Evolutionary conservation across 768 basidiomycete species (phyloP), one percentile per base, ranked within the genome.

Genomic region (Suillus americanus): DNA sequence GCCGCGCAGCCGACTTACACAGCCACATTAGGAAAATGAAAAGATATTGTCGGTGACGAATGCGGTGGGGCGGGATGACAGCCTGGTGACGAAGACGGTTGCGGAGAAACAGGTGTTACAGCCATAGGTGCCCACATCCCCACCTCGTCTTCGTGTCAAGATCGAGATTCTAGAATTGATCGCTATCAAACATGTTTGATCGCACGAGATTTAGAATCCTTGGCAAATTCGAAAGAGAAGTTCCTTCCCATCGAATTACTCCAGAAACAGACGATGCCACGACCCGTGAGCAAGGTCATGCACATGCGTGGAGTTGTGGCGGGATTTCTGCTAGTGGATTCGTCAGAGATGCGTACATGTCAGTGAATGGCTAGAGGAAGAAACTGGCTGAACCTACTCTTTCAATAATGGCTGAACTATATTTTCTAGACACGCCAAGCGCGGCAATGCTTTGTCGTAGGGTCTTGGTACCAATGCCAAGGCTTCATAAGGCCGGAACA

Each of bases 141-240:
- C 28, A 18, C 25, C 14, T 50, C n/a, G n/a, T 50, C 50, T 4
- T 18, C 1, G 5, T 25, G 50, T 30, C 28, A 18, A 9, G 51
- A 30, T 53, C 30, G 20, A 12, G 33, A 54, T 35, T 35, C 7
- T 9, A 54, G 20, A 13, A n/a, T 41, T 54, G 53, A 54, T 35
- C 20, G 33, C 33, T 33, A 35, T 54, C 53, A 54, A 54, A 54
- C 33, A 13, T 12, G 28, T 9, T 28, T 3, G 25, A 50, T 50
- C 28, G 25, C 50, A 25, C 14, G 25, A 50, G 23, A 53, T 30
- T 54, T 18, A 20, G 20, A 35, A 35, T 35, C 33, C 53, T 54
- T 54, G 30, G 53, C 53, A n/a, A 54, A 20, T 54, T 54, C 53
- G 20, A 54, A 35, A 54, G 20, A 54, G 53, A 54, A 54, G 33